Evolutionary conservation across 2,329 filamentous ascomycete genomes (phyloP), one percentile per base, ranked within the genome.

Genomic region (Akanthomyces dipterigenus): DNA sequence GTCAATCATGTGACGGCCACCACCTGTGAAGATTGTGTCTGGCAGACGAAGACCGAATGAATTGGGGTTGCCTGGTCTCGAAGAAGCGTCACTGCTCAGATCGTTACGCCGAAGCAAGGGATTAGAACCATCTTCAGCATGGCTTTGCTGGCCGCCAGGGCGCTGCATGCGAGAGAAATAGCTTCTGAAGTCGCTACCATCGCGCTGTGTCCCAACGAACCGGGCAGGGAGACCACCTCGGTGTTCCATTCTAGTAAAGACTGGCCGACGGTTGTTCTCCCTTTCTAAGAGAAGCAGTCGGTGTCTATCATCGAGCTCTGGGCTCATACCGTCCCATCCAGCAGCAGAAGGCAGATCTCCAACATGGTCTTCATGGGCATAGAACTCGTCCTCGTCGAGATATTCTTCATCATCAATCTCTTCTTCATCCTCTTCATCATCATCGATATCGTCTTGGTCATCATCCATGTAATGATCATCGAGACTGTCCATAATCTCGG

Each of bases 111-210:
- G 88, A 59, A 98, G 84, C 14, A 98, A 80, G 48, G 93, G 93
- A 70, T 98, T 97, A 24, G 87, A 81, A 3, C 91, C 92, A 70
- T 97, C 93, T 65, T 96, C 91, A 38, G 83, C 81, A 31, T 80
- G 80, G 22, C 38, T 45, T 57, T 83, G 76, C 36, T 82, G 78
- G 22, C 76, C 77, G 51, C 80, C 80, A 58, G 81, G 73, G 61
- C 84, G 79, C 67, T 86, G 82, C 63, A 80, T 75, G 65, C 83
- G 73, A 24, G 75, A 75, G 78, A 74, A 79, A 63, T 78, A 79
- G 65, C 73, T 80, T 48, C 78, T 76, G 67, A 82, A 82, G 62
- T 82, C 79, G 62, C 82, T 74, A 58, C 80, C 68, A 46, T 85
- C 82, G 45, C 83, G 80, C 65, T 81, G 78, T 40, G 82, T 78